Percentiles rank a stretch among this genome's conserved stretches.
Conservation (phyloP, 169 alveolate genomes). For the Blepharisma undulans region DNA sequence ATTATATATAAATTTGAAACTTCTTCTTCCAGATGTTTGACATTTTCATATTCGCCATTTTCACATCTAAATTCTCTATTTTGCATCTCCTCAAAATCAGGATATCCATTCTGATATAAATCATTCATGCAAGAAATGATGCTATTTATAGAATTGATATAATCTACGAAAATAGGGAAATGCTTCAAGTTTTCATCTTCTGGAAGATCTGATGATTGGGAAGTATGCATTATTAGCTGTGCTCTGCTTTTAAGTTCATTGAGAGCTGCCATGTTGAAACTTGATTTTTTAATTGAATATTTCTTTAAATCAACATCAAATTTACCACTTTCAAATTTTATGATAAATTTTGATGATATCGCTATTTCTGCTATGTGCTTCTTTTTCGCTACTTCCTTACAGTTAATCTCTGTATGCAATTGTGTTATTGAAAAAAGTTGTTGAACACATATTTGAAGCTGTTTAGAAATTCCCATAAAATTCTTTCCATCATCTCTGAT, state of each 20-base stretch:
- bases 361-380: background rate
- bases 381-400: slow-evolving; percentile 4
- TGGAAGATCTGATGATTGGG: background rate
- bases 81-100: background rate
- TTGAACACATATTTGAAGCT: background rate
- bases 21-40: background rate
- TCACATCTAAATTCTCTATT: background rate
- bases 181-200: background rate
- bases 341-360: background rate
- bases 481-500: background rate
- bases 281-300: background rate
- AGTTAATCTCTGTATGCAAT: background rate
- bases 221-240: background rate
- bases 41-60: background rate
- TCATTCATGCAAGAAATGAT: background rate
- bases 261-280: background rate
- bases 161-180: background rate
- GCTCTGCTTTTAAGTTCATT: background rate
- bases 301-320: background rate
- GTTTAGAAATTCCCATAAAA: too few relatives aligned
- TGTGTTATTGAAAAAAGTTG: background rate
- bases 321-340: background rate
- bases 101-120: background rate
- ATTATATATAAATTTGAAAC: too few relatives aligned
- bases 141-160: background rate